Evolutionary conservation across 2,329 filamentous ascomycete species (phyloP), one percentile per base, ranked within the genome.

Genomic region (Coniochaeta sp.): DNA sequence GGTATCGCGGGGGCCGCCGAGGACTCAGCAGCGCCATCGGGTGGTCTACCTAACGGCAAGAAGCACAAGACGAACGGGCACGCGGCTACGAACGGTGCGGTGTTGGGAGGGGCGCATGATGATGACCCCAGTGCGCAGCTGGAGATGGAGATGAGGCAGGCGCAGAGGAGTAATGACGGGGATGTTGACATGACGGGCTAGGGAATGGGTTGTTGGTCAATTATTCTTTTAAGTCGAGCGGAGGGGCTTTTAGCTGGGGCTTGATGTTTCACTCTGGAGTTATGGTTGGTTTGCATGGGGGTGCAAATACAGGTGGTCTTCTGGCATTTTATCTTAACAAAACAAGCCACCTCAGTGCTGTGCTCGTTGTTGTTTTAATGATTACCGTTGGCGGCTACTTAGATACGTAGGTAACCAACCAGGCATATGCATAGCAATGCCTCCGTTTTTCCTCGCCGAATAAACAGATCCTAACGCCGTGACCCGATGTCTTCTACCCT

Each of bases 131-230:
- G 71, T 52, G 72, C 75, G 47, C 79, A 81, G 64, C 65, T 83
- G 55, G 72, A 78, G 63, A 66, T 75, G 38, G 81, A 83, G 62
- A 77, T 78, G 64, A 71, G 73, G 51, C 75, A 78, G 56, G 71
- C 71, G 16, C 65, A 55, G 40, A 33, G 58, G n/a, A 51, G 52
- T 24, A 61, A 65, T 7, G 75, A 80, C 54, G 71, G 65, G 8
- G 82, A 86, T 61, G 77, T 85, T 28, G 70, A 79, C 50, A 86
- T 86, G 83, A 73, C 69, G 28, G 79, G 74, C 47, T 81, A 74
- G 65, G 35, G 45, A 31, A 13, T 6, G 14, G n/a, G 26, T 16
- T 47, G 45, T n/a, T n/a, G n/a, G n/a, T n/a, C n/a, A n/a, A n/a
- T n/a, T n/a, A n/a, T n/a, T n/a, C n/a, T n/a, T n/a, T n/a, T n/a